Evolutionary conservation across 2,329 filamentous ascomycete genomes (phyloP).

Genomic region (Fusarium scirpi): DNA sequence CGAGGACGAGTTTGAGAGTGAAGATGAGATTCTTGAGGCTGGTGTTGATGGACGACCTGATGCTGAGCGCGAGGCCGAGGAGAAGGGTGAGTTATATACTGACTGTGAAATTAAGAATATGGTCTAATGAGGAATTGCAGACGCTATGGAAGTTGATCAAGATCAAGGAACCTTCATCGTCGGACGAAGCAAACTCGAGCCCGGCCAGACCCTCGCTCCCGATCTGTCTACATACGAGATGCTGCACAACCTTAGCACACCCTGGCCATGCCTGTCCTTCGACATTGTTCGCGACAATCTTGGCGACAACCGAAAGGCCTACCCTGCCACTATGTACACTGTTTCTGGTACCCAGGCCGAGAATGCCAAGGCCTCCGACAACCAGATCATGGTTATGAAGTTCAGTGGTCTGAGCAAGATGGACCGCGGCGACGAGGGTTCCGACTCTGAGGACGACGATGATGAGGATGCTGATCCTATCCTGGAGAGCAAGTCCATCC

Average conservation of each 20-base stretch:
- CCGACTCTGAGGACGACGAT: conserved; percentile 78
- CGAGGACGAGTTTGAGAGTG: conserved; percentile 88
- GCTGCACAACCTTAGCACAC: conserved; percentile 92
- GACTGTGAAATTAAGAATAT: accelerated
- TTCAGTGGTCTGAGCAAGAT: conserved; percentile 91
- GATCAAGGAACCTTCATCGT: conserved; percentile 96
- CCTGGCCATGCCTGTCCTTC: conserved; percentile 97
- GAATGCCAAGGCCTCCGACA: conserved; percentile 78
- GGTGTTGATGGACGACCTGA: conserved; percentile 94
- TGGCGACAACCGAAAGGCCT: conserved; percentile 90
- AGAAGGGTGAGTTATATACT: conserved; percentile 63
- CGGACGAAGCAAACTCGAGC: conserved; percentile 89
- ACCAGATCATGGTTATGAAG: conserved; percentile 96
- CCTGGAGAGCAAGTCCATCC: conserved; percentile 91
- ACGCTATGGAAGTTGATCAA: conserved; percentile 93
- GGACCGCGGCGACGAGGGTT: conserved; percentile 76
- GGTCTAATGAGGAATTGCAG: conserved; percentile 50
- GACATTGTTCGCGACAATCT: conserved; percentile 89
- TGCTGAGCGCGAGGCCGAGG: conserved; percentile 90
- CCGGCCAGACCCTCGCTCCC: conserved; percentile 89
- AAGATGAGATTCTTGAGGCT: conserved; percentile 92
- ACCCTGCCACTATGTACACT: conserved; percentile 94
- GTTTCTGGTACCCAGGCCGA: conserved; percentile 96
- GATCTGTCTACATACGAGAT: conserved; percentile 97
- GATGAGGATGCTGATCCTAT: conserved; percentile 88